Base-by-base conservation (phyloP, 1,139 yeast species). In the Spencermartinsiella ligniputridi region DNA sequence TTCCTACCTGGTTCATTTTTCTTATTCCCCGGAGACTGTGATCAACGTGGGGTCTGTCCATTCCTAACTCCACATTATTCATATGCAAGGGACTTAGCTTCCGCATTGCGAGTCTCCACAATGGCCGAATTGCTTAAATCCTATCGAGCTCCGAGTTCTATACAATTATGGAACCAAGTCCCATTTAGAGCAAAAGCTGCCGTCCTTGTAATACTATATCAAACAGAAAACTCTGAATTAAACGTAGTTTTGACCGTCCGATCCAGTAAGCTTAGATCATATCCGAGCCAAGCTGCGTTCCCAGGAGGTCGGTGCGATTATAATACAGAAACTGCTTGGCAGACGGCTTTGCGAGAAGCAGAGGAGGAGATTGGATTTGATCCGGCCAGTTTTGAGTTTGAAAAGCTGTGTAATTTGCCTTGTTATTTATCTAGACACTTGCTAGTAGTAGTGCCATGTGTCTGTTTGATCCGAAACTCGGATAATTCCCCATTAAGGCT, bases 281-380 rank as follows among this genome's bases (percentile, higher is more conserved):
- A 86, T 62, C 86, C 92, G 0, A 95, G 96, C 2, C 95, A 88
- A 59, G 80, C 86, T 4, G 84, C 95, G 2, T 69, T 88, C n/a
- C 96, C 96, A 3, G 96, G 96, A 2, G 96, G 96, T 2, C 81
- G 81, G 58, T 85, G 92, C 4, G 96, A 88, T 60, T 30, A 24
- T 20, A 78, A 73, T 0, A 57, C 69, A 3, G 96, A 87, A 60
- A 63, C 75, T 13, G 87, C 83, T 52, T 83, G 87, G 79, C 74
- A 74, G 41, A 81, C 84, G 32, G 81, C 95, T 0, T 67, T 92
- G 52, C 69, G 96, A 38, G 96, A 88, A 65, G 81, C 86, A 58
- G 75, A 73, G 45, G 96, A 88, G 62, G 96, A 88, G 60, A 84
- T 86, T 40, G 96, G 95, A 0, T 66, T 88, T 15, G 75, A 76